These are phyloP conservation scores for Incumbomyces delicatus DNA, from an alignment of 2,329 filamentous ascomycete species.

Conservation along the genomic window DNA sequence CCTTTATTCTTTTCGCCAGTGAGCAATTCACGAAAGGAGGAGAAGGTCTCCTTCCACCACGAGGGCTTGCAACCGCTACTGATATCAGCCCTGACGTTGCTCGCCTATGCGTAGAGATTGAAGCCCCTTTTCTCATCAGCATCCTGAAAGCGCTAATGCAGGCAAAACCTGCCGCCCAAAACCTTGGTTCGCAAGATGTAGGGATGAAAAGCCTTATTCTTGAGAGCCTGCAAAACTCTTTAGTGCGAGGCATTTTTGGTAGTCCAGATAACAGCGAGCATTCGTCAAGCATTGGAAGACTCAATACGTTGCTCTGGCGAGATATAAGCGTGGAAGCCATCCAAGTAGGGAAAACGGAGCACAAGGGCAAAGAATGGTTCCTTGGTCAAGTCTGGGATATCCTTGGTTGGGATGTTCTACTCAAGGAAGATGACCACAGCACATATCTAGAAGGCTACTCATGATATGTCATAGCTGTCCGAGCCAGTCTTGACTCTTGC, in stretches of 20 bases:
- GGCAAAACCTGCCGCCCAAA: background rate
- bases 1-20: constrained; percentile 15
- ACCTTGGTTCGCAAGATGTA: background rate
- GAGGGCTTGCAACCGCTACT: constrained; percentile 23
- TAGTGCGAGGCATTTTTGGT: constrained; percentile 34
- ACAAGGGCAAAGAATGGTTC: constrained; percentile 40
- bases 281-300: no score
- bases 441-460: no score
- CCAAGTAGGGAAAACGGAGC: background rate
- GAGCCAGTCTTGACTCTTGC: constrained; percentile 45
- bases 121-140: constrained; percentile 28
- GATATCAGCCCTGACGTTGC: constrained; percentile 17
- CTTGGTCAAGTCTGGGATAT: constrained; percentile 47
- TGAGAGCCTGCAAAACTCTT: constrained; percentile 30
- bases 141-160: constrained; percentile 22
- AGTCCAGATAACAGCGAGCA: constrained; percentile 19
- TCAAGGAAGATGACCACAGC: background rate
- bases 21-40: background rate
- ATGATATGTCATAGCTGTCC: no score
- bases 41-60: constrained; percentile 22
- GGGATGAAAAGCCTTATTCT: constrained; percentile 7
- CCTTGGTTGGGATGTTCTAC: constrained; percentile 48
- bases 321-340: no score
- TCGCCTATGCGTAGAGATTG: constrained; percentile 23
- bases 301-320: no score